Conservation (phyloP, 805 yeast species). For the Candida manassasensis region DNA sequence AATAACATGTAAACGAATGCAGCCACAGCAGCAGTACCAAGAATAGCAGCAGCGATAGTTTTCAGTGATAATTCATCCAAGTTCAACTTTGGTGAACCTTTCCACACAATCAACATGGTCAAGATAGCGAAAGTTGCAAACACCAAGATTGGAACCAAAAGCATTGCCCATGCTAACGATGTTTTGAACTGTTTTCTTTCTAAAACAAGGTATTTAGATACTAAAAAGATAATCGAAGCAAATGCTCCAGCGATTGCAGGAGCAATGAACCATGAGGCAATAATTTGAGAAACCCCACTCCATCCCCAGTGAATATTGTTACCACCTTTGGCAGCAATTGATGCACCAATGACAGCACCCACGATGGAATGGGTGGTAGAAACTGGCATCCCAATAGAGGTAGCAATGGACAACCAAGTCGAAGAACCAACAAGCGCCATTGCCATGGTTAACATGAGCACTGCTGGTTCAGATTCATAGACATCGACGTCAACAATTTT, state of each 20-base stretch:
- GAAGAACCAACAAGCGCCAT: constrained; percentile 75
- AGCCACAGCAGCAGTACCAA: constrained; percentile 64
- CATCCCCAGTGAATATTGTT: constrained; percentile 67
- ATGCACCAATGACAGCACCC: constrained; percentile 71
- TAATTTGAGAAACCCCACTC: constrained; percentile 65
- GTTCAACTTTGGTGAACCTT: constrained; percentile 68
- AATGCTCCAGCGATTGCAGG: constrained; percentile 65
- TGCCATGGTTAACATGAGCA: constrained; percentile 70
- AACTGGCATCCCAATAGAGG: constrained; percentile 68
- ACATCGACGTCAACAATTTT: constrained; percentile 52
- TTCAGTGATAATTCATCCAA: constrained; percentile 49
- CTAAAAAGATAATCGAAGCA: constrained; percentile 53
- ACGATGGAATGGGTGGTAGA: constrained; percentile 78
- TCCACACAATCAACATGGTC: constrained; percentile 76
- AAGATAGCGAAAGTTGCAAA: constrained; percentile 56
- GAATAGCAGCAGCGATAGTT: constrained; percentile 52
- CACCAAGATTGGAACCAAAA: constrained; percentile 57
- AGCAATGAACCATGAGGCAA: constrained; percentile 79
- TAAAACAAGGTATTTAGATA: constrained; percentile 57
- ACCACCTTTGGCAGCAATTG: constrained; percentile 68
- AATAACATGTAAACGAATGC: constrained; percentile 46
- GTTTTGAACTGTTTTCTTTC: constrained; percentile 45
- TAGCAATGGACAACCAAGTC: constrained; percentile 63
- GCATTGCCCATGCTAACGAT: constrained; percentile 51
- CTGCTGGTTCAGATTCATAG: constrained; percentile 56